These are phyloP conservation scores for Penicillium nucicola DNA, from an alignment of 495 filamentous ascomycete species.

Conservation along the genomic window DNA sequence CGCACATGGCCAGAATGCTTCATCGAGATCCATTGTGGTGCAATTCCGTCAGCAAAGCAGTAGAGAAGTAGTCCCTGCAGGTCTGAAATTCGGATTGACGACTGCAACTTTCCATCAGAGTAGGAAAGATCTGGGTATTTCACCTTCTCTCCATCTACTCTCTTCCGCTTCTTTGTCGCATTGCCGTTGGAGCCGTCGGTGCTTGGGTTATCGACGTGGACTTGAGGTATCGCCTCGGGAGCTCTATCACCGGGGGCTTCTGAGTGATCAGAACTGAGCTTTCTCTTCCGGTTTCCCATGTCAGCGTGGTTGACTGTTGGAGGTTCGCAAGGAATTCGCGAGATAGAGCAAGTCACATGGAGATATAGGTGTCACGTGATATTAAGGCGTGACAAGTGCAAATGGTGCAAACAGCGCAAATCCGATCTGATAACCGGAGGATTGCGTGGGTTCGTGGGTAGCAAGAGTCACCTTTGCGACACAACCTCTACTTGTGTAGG, in stretches of 20 bases:
- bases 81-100: slow-evolving; percentile 71
- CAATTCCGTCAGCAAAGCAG: slow-evolving; percentile 76
- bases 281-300: slow-evolving; percentile 34
- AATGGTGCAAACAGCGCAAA: not conserved
- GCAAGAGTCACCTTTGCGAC: too few species aligned
- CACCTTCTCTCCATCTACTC: slow-evolving; percentile 54
- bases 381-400: too few species aligned
- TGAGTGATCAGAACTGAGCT: slow-evolving; percentile 26
- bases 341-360: slow-evolving; percentile 8
- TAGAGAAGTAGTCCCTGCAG: slow-evolving; percentile 84
- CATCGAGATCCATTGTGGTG: slow-evolving; percentile 85
- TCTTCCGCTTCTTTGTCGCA: slow-evolving; percentile 33
- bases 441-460: slow-evolving; percentile 22
- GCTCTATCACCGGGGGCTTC: slow-evolving; percentile 23
- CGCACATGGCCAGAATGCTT: slow-evolving; percentile 70
- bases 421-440: slow-evolving; percentile 29
- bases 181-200: slow-evolving; percentile 20
- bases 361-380: slow-evolving; percentile 6
- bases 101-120: slow-evolving; percentile 64
- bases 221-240: slow-evolving; percentile 28
- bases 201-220: slow-evolving; percentile 23
- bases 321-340: slow-evolving; percentile 1
- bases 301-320: not conserved
- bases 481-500: not conserved
- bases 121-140: slow-evolving; percentile 76